Evolutionary conservation across 2,329 filamentous ascomycete species (phyloP), one percentile per base, ranked within the genome.

Genomic region (Phialemonium atrogriseum): DNA sequence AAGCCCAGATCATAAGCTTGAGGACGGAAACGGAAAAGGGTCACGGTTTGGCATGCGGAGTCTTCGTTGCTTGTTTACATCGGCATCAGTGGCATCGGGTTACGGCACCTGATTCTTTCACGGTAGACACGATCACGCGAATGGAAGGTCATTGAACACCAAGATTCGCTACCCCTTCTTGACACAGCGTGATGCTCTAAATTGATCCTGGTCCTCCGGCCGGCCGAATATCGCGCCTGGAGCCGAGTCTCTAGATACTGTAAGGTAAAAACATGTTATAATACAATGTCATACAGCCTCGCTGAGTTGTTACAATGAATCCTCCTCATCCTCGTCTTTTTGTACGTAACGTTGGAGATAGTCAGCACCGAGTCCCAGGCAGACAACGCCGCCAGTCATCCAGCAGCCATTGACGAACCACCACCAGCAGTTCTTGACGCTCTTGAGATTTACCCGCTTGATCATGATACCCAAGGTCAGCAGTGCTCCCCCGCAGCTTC

Each of bases 1-100:
- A 91, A 91, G 81, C 84, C 84, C 58, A 76, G 84, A 67, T 89
- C 84, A 62, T 91, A 85, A 74, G 66, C 49, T 26, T 31, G 36
- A 32, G 35, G 43, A 34, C 35, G 17, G 32, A 25, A 32, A 40
- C 27, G 39, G 40, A 36, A 46, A 47, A 38, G 18, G 42, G 40
- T 35, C 15, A 42, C 38, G 44, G 45, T 41, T 44, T 38, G 41
- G 45, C 46, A 49, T 42, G 41, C 38, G 48, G 48, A 51, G 47
- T 51, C 43, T 43, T 37, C 40, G 41, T 41, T 44, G 43, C 43
- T 45, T 46, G 41, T 45, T 49, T 51, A 43, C 44, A 43, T 45
- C 35, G 45, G 46, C 43, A 49, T 49, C 45, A n/a, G 36, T 40
- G 39, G 37, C 43, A 38, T 38, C 37, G 34, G 41, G 44, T 45